Evolutionary conservation across 2,329 filamentous ascomycete genomes (phyloP).

Genomic region (Thielaviopsis populi): DNA sequence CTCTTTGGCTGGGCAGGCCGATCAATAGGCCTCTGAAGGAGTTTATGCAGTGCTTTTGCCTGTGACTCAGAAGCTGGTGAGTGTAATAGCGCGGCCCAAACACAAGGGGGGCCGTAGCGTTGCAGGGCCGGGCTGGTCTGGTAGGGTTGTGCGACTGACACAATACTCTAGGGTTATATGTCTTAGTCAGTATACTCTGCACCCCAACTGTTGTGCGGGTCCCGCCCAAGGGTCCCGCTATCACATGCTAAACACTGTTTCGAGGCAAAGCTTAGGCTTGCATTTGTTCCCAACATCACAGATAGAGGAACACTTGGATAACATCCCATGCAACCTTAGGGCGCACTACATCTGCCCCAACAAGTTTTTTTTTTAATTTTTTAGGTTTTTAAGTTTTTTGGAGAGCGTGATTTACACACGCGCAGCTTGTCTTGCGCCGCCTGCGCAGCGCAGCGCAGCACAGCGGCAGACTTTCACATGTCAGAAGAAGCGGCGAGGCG

Average conservation of each 20-base stretch:
- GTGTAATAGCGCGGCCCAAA: background rate
- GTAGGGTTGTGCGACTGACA: background rate
- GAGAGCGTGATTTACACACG: background rate
- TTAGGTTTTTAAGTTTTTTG: background rate
- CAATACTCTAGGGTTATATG: background rate
- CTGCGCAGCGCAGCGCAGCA: too few relatives aligned
- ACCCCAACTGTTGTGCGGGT: background rate
- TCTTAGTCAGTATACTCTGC: background rate
- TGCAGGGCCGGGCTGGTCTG: background rate
- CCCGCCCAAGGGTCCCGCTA: background rate
- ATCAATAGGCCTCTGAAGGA: background rate
- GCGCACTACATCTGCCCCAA: background rate
- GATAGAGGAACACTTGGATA: background rate
- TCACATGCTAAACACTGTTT: background rate
- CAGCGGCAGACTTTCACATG: slow-evolving; percentile 2
- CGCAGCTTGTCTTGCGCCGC: background rate
- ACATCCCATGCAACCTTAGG: background rate
- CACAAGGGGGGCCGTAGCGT: background rate
- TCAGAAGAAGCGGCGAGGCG: too few relatives aligned
- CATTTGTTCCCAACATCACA: background rate
- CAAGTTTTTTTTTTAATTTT: background rate
- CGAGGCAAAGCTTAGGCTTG: background rate
- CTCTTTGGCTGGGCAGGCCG: background rate
- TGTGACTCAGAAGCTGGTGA: background rate
- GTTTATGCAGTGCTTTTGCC: background rate